Percentiles rank a stretch among this genome's conserved stretches.
Evolutionary conservation across 768 basidiomycete species (phyloP).

Genomic region (Rossbeevera mucosa): DNA sequence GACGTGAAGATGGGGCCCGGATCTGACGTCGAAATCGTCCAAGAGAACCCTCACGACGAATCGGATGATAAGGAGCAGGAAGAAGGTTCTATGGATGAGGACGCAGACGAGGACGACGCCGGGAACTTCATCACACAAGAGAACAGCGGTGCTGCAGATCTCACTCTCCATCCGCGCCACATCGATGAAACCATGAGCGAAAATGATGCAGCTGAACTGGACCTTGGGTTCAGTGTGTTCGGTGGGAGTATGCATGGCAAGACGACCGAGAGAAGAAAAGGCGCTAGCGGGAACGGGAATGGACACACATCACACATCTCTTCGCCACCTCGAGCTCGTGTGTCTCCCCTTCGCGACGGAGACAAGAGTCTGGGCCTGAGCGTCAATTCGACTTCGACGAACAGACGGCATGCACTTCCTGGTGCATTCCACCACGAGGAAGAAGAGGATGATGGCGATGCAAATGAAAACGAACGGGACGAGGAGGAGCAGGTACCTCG

Average conservation of each 20-base stretch:
- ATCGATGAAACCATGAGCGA: slow-evolving; percentile 11
- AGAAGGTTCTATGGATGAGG: slow-evolving; percentile 3
- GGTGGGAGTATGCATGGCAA: slow-evolving; percentile 3
- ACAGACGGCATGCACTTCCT: slow-evolving; percentile 35
- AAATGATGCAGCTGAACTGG: neutral
- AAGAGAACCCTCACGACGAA: slow-evolving; percentile 4
- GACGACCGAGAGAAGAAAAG: neutral
- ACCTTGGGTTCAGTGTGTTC: slow-evolving; percentile 23
- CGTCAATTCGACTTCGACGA: slow-evolving; percentile 10
- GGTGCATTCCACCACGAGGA: slow-evolving; percentile 45
- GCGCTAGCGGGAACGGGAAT: neutral
- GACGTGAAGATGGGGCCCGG: slow-evolving; percentile 20
- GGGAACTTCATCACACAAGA: slow-evolving; percentile 21
- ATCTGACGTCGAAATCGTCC: slow-evolving; percentile 16
- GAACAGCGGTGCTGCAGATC: slow-evolving; percentile 14
- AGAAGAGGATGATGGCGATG: slow-evolving; percentile 30
- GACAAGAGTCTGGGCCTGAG: slow-evolving; percentile 11
- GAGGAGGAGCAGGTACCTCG: slow-evolving; percentile 4
- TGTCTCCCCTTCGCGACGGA: slow-evolving; percentile 9
- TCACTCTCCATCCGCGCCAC: slow-evolving; percentile 12
- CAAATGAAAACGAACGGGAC: slow-evolving; percentile 22
- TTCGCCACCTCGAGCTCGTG: slow-evolving; percentile 7
- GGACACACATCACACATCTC: slow-evolving; percentile 2
- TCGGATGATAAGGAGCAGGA: slow-evolving; percentile 1
- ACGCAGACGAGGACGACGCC: slow-evolving; percentile 11